Percentiles rank a stretch among this genome's conserved stretches.
Conservation (phyloP, 371 early-diverging fungal genomes). For the Apophysomyces trapeziformis region DNA sequence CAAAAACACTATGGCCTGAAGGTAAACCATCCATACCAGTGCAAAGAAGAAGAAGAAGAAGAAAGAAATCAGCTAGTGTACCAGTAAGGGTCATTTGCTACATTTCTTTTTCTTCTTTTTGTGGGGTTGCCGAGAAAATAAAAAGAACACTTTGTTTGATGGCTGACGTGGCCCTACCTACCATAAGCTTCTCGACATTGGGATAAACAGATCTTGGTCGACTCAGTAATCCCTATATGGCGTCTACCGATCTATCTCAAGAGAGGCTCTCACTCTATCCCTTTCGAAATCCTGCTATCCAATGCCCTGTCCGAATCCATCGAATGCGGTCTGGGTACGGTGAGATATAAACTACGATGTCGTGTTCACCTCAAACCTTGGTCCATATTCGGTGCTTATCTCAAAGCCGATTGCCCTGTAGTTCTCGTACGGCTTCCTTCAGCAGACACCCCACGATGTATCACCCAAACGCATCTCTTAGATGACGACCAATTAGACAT, state of each 20-base stretch:
- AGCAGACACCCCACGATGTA: conserved; percentile 32
- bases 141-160: neutral
- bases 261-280: conserved; percentile 40
- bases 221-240: conserved; percentile 38
- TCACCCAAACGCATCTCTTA: conserved; percentile 38
- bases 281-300: conserved; percentile 46
- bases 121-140: neutral
- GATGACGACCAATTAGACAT: conserved; percentile 27
- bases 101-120: conserved; percentile 12
- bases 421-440: conserved; percentile 34
- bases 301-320: conserved; percentile 49
- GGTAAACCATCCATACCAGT: conserved; percentile 18
- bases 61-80: too few relatives aligned
- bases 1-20: conserved; percentile 52
- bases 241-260: conserved; percentile 31
- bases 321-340: conserved; percentile 45
- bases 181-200: conserved; percentile 35
- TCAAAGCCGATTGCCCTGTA: conserved; percentile 24
- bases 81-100: neutral
- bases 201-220: conserved; percentile 44
- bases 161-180: neutral
- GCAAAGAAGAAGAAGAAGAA: too few relatives aligned
- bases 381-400: conserved; percentile 15
- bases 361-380: conserved; percentile 37
- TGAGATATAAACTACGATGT: conserved; percentile 42